Base-by-base conservation (phyloP, 2,329 filamentous ascomycete species). In the Neurospora sp. region DNA sequence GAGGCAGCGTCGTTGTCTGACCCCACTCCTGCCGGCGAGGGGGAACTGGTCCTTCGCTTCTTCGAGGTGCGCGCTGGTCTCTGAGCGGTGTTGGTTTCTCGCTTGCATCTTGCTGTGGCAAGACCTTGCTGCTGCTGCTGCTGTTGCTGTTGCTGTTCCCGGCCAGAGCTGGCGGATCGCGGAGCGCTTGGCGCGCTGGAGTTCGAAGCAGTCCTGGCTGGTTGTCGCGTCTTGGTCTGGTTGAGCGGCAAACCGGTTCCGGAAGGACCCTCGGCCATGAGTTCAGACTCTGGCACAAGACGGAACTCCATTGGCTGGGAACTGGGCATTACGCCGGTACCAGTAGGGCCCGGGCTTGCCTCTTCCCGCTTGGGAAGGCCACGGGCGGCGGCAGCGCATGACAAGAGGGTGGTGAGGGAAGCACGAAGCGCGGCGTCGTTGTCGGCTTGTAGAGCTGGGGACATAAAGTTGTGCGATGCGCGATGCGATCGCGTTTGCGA, bases 341-440 rank as follows among this genome's bases (percentile, higher is more conserved):
- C 79, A 67, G 77, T 74, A 12, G 78, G 75, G 69, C 83, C 82
- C 12, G 77, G 77, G 52, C 75, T 46, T 43, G 77, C 76, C 67
- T 85, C 82, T 67, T 83, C 83, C 17, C 83, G 82, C 77, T 96
- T 97, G 0, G 91, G 88, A 17, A 96, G 83, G 4, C 91, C 91
- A 62, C 96, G 88, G 1, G 95, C 96, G 0, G 95, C 96, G 3
- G 94, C 93, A 0, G 93, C 95, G 76, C 93, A 97, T n/a, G 95
- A 97, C 12, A 99, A 87, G 12, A 99, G 86, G 0, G 96, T 98
- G 0, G 93, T 97, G n/a, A 99, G 85, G 67, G 93, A 97, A 23
- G 96, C 93, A 40, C 96, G 90, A 11, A 99, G 85, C 1, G 93
- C 96, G 38, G 93, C 96, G 76, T 99, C 96, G 75, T 98, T 94